Evolutionary conservation across 2,329 filamentous ascomycete species (phyloP).

Genomic region (Colletotrichum sp.): DNA sequence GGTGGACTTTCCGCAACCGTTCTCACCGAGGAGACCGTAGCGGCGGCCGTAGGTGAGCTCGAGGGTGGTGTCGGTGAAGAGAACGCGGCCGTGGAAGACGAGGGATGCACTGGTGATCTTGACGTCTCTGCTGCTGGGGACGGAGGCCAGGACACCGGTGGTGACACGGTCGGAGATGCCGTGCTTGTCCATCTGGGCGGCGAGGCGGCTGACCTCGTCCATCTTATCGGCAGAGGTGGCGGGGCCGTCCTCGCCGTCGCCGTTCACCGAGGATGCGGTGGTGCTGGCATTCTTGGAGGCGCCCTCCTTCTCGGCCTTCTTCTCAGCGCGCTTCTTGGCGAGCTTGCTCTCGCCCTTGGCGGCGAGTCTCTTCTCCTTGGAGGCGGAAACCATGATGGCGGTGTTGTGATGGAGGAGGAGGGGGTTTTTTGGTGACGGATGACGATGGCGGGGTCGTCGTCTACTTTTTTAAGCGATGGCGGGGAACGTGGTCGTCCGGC

Average conservation of each 20-base stretch:
- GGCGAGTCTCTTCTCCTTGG: conserved; percentile 75
- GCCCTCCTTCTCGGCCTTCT: conserved; percentile 65
- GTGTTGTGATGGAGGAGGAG: conserved; percentile 16
- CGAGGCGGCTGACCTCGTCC: conserved; percentile 84
- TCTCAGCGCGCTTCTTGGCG: conserved; percentile 28
- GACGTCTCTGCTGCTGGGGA: conserved; percentile 86
- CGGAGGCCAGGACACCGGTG: conserved; percentile 91
- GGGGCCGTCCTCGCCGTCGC: conserved; percentile 74
- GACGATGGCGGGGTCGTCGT: conserved; percentile 16
- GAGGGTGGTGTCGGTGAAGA: conserved; percentile 91
- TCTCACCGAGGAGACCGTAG: conserved; percentile 96
- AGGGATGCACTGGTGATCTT: conserved; percentile 94
- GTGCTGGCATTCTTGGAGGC: conserved; percentile 58
- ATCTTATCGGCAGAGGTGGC: conserved; percentile 76
- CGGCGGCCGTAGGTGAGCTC: conserved; percentile 92
- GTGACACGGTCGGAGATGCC: conserved; percentile 97
- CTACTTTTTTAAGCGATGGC: conserved; percentile 20
- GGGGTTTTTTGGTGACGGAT: background rate
- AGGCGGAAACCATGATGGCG: conserved; percentile 65
- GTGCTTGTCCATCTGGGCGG: conserved; percentile 93
- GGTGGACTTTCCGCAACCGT: conserved; percentile 99
- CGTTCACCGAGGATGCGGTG: conserved; percentile 69
- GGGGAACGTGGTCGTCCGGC: conserved; percentile 15
- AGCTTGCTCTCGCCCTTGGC: conserved; percentile 74
- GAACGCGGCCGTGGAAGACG: conserved; percentile 96